Conservation (phyloP, 495 filamentous ascomycete genomes). For the Neurospora sp. region DNA sequence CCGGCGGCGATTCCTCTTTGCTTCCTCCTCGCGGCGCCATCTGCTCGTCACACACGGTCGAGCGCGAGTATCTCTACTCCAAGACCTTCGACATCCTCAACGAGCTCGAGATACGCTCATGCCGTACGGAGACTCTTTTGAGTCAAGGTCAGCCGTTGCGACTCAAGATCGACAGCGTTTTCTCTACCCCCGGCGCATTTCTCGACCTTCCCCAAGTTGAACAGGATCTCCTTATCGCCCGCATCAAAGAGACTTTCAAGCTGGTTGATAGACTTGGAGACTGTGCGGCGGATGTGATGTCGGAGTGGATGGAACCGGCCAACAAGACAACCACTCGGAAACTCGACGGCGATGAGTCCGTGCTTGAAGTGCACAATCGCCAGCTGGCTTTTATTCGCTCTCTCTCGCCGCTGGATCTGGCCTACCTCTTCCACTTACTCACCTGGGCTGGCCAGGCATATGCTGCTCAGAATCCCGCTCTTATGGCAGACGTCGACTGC, state of each 20-base stretch:
- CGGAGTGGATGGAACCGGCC: not conserved
- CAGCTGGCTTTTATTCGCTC: conserved; percentile 12
- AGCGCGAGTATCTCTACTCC: conserved; percentile 7
- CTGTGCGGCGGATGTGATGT: conserved; percentile 2
- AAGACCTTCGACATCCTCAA: conserved; percentile 9
- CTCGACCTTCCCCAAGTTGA: not conserved
- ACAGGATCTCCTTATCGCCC: conserved; percentile 2
- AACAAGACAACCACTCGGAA: not conserved
- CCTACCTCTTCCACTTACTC: conserved; percentile 10
- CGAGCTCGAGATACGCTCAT: conserved; percentile 18
- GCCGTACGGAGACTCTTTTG: conserved; percentile 12
- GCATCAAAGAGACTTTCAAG: conserved; percentile 5
- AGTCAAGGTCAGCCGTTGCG: not conserved
- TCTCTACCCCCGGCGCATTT: not conserved
- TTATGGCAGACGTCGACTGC: not conserved
- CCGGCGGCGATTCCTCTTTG: not conserved
- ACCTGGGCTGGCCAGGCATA: conserved; percentile 7
- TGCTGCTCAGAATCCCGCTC: not conserved
- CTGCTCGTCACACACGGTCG: conserved; percentile 10
- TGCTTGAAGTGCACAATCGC: not conserved
- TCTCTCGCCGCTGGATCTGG: conserved; percentile 12
- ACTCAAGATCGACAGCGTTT: not conserved
- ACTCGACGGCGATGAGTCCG: not conserved
- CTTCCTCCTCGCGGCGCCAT: conserved; percentile 6
- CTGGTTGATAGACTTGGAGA: conserved; percentile 14